phyloP scores from a whole-genome alignment of 78 protist species.

The Dictyostelium purpureum region DNA sequence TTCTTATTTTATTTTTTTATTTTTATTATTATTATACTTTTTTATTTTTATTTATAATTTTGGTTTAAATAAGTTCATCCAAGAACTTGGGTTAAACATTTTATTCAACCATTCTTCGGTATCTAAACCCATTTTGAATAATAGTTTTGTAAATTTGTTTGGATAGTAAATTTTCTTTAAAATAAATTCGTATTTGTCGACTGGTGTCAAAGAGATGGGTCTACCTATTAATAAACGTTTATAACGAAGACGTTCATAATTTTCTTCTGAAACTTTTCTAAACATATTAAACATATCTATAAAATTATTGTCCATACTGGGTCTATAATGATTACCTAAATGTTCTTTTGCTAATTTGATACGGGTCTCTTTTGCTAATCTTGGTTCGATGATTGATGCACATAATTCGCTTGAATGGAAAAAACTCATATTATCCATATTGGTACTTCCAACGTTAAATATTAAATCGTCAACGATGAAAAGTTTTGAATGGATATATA shows the following conservation, averaged over 20 bases:
- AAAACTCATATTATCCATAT: conserved; percentile 86
- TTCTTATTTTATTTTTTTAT: no score
- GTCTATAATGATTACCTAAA: conserved; percentile 37
- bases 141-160: conserved; percentile 45
- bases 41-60: conserved; percentile 18
- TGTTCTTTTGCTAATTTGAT: conserved; percentile 75
- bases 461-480: conserved; percentile 72
- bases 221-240: conserved; percentile 58
- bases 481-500: conserved; percentile 83
- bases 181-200: conserved; percentile 52
- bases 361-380: conserved; percentile 71
- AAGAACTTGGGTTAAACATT: conserved; percentile 38
- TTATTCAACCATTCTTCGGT: conserved; percentile 43
- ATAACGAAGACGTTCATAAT: conserved; percentile 47
- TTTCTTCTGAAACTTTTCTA: conserved; percentile 42
- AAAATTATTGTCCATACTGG: conserved; percentile 26
- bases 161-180: conserved; percentile 68
- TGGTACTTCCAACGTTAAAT: conserved; percentile 73
- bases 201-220: conserved; percentile 45
- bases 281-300: conserved; percentile 60
- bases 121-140: conserved; percentile 69
- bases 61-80: conserved; percentile 50
- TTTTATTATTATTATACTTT: no score
- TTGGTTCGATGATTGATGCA: conserved; percentile 41
- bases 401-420: conserved; percentile 76